Conservation (phyloP, 352 stramenopile species). For the Phytopythium sindhum region DNA sequence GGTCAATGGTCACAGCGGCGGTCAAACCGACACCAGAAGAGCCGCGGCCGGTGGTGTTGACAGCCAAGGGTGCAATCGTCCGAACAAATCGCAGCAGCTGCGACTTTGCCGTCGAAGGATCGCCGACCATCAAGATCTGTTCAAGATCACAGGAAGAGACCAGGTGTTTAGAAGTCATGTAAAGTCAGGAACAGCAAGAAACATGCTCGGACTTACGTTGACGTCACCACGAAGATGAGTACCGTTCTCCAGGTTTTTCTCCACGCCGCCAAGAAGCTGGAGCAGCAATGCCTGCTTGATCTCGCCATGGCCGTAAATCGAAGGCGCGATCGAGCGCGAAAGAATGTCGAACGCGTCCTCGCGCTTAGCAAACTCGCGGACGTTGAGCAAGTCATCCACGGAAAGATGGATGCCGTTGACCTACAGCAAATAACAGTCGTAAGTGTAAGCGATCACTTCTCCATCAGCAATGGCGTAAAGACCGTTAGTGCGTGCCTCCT, state of each 20-base stretch:
- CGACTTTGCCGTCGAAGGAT: constrained; percentile 98
- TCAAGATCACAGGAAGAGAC: neutral
- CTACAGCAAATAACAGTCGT: constrained; percentile 1
- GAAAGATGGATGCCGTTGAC: constrained; percentile 92
- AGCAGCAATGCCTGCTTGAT: constrained; percentile 95
- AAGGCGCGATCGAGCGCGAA: constrained; percentile 93
- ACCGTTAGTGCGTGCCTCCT: constrained; percentile 51
- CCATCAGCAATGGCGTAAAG: too few relatives aligned
- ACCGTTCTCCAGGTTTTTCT: constrained; percentile 98
- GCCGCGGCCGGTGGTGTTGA: constrained; percentile 87
- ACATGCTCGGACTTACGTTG: constrained; percentile 73
- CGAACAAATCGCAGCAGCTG: constrained; percentile 98
- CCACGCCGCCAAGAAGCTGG: constrained; percentile 87
- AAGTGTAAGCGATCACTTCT: neutral
- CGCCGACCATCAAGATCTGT: constrained; percentile 94
- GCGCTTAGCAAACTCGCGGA: constrained; percentile 91
- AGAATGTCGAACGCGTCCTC: constrained; percentile 92
- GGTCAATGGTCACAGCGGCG: constrained; percentile 97
- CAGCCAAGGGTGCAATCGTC: constrained; percentile 91
- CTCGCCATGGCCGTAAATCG: constrained; percentile 97
- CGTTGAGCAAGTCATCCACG: constrained; percentile 89
- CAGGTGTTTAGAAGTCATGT: constrained; percentile 4
- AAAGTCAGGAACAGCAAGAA: constrained; percentile 3
- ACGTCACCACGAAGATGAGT: constrained; percentile 99
- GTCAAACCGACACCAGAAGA: constrained; percentile 95